Evolutionary conservation across 495 filamentous ascomycete genomes (phyloP).

Genomic region (Lindgomyces ingoldianus): DNA sequence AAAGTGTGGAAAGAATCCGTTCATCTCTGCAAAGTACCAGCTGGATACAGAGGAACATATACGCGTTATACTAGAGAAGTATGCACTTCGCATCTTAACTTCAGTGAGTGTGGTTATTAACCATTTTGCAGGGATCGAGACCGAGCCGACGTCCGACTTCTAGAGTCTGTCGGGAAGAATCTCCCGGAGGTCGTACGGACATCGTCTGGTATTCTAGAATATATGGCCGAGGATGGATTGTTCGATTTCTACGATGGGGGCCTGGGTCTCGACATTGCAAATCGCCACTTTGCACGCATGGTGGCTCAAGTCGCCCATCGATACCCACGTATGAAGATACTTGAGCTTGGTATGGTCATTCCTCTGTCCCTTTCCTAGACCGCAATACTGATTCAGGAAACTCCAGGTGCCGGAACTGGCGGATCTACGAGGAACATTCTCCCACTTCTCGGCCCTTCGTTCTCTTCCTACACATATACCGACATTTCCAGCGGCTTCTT

Average conservation of each 20-base stretch:
- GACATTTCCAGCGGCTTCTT: constrained; percentile 25
- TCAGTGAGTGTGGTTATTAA: background rate
- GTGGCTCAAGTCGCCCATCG: constrained; percentile 12
- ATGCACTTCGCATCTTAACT: background rate
- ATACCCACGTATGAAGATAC: constrained; percentile 5
- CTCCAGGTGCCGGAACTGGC: constrained; percentile 11
- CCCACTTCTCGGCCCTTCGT: background rate
- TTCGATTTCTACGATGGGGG: background rate
- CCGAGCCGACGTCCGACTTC: background rate
- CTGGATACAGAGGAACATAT: constrained; percentile 10
- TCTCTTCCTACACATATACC: constrained; percentile 38
- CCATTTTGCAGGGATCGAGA: background rate
- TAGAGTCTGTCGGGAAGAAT: constrained; percentile 2
- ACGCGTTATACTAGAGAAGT: background rate
- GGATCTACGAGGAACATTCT: constrained; percentile 9
- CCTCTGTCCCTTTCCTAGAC: background rate
- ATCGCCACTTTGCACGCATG: background rate
- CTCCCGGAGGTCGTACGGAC: background rate
- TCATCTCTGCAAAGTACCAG: no score
- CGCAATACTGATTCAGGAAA: no score
- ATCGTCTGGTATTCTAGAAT: constrained; percentile 2
- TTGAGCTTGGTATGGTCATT: constrained; percentile 9
- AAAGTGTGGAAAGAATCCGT: no score
- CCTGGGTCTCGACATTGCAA: background rate
- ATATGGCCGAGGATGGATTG: background rate